Base-by-base conservation (phyloP, 1,284 basidiomycete genomes). In the Pholiota adiposa region DNA sequence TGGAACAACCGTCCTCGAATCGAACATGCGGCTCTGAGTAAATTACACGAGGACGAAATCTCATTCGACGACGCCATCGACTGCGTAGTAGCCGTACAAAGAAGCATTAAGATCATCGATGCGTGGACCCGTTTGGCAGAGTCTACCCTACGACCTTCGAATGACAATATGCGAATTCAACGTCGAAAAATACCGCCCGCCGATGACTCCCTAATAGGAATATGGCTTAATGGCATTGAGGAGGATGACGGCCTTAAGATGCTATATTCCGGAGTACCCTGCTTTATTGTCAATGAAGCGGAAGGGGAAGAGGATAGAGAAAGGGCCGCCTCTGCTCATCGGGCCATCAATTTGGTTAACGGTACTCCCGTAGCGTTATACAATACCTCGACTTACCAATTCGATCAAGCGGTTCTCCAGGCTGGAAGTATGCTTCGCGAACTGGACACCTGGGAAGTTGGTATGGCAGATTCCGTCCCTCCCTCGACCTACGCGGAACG, bases 1-100 rank as follows among this genome's bases (percentile, higher is more conserved):
- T 52, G 51, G 51, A 11, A 38, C 5, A 23, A 14, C 4, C 51
- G 51, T 0, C 51, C 51, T 2, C 2, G 3, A 12, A 1, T 3
- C 1, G 8, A 23, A 19, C 1, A 38, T 5, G 16, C 38, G 18
- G 43, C 43, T 12, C 0, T n/a, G n/a, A 40, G 5, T 4, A 18
- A 7, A 9, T 11, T 3, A 2, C 48, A n/a, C 11, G 23, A 6
- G 16, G 21, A n/a, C n/a, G 4, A 14, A 3, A 4, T 56, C 3
- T 12, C 27, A 11, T 60, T 44, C n/a, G 54, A 54, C 12, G 48
- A 60, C 21, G 53, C 54, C 0, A 48, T 60, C 1, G 38, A 60
- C 14, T 14, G 2, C 0, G 18, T 55, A 2, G 48, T 31, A 1
- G 25, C 31, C 2, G 19, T 44, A 2, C 58, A 60, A 44, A 4